phyloP scores from a whole-genome alignment of 2,329 filamentous ascomycete genomes.

The Tympanopsis confertula region DNA sequence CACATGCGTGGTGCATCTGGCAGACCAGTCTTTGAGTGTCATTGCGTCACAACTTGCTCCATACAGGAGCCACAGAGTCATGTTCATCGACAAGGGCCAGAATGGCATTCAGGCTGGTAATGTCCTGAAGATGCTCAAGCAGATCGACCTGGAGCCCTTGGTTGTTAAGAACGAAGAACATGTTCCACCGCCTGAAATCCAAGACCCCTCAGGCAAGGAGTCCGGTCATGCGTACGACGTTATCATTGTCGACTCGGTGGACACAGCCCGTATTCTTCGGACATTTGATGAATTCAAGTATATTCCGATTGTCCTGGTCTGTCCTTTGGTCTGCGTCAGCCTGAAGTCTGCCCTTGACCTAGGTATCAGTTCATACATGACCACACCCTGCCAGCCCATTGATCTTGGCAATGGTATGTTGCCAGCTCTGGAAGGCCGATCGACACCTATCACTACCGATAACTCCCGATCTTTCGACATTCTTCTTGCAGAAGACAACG shows the following conservation, averaged over 20 bases:
- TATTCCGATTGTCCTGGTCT: constrained; percentile 84
- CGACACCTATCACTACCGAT: constrained; percentile 80
- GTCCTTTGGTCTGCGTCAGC: constrained; percentile 78
- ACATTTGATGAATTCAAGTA: constrained; percentile 95
- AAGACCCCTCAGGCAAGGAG: too few relatives aligned
- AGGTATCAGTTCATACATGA: constrained; percentile 97
- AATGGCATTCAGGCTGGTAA: too few relatives aligned
- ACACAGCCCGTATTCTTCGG: constrained; percentile 71
- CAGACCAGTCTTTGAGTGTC: too few relatives aligned
- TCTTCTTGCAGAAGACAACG: constrained; percentile 88
- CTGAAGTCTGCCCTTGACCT: constrained; percentile 88
- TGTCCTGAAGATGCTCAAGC: too few relatives aligned
- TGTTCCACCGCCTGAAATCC: not conserved
- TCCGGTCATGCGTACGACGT: too few relatives aligned
- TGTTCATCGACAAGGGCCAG: too few relatives aligned
- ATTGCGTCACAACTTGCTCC: too few relatives aligned
- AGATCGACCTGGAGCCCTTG: too few relatives aligned
- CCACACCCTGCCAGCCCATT: constrained; percentile 83
- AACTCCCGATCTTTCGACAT: constrained; percentile 95
- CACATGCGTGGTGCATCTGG: too few relatives aligned
- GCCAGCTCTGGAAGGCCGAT: constrained; percentile 82
- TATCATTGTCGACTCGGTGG: constrained; percentile 87
- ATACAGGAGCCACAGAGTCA: too few relatives aligned
- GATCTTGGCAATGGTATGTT: constrained; percentile 94
- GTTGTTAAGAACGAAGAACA: too few relatives aligned